Percentiles rank a stretch among this genome's conserved stretches.
Evolutionary conservation across 495 filamentous ascomycete genomes (phyloP).

Genomic region (Aspergillus diversus): DNA sequence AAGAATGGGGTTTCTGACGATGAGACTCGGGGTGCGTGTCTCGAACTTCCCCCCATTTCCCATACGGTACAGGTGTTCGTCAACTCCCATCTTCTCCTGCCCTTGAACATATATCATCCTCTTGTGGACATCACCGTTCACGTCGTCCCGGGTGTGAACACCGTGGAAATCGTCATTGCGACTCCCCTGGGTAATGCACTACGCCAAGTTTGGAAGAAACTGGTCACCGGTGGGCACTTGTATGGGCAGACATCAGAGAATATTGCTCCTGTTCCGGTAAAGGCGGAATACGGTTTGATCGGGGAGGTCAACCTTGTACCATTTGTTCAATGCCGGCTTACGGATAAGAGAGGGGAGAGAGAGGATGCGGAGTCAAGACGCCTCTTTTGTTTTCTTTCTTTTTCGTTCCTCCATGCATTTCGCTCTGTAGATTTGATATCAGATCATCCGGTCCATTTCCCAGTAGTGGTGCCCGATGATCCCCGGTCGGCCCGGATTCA

Average conservation of each 20-base stretch:
- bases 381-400: too few species aligned
- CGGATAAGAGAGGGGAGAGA: not conserved
- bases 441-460: not conserved
- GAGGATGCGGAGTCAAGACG: not conserved
- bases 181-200: constrained; percentile 11
- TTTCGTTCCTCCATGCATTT: not conserved
- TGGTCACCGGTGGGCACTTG: not conserved
- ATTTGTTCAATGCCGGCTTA: constrained; percentile 1
- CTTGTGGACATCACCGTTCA: not conserved
- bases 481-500: not conserved
- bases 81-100: not conserved
- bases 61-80: not conserved
- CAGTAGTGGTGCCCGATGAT: not conserved
- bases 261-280: not conserved
- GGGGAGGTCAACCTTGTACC: not conserved
- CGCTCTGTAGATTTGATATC: not conserved
- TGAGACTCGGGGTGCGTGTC: not conserved
- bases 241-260: not conserved
- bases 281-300: not conserved
- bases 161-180: not conserved
- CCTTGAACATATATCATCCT: not conserved
- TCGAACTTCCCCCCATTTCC: constrained; percentile 3
- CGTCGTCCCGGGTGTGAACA: not conserved
- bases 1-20: not conserved
- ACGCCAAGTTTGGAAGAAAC: not conserved